Conservation (phyloP, 176 grass and related monocot species). For the Typha latifolia region DNA sequence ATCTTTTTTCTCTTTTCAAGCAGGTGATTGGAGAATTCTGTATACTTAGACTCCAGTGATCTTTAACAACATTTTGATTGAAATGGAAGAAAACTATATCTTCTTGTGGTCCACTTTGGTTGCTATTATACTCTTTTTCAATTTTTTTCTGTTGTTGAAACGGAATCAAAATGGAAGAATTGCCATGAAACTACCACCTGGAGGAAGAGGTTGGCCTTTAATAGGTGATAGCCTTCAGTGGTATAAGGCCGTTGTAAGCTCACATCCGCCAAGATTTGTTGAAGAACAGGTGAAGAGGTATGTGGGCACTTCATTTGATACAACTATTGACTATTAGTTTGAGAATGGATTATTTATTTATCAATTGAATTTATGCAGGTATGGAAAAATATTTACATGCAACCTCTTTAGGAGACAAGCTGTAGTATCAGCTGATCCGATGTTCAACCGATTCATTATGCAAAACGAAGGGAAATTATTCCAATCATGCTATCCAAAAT, state of each 20-base stretch:
- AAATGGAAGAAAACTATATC: not conserved
- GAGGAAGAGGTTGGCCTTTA: constrained; percentile 10
- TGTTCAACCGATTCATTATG: constrained; percentile 10
- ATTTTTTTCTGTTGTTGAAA: not conserved
- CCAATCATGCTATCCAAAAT: constrained; percentile 15
- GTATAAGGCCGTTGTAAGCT: constrained; percentile 5
- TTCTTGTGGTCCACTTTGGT: not conserved
- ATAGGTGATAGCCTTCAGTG: constrained; percentile 9
- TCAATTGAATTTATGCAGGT: not conserved
- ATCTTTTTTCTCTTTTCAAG: not conserved
- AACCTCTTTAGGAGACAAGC: constrained; percentile 5
- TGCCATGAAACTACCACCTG: constrained; percentile 7
- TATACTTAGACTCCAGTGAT: not conserved
- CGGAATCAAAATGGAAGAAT: not conserved
- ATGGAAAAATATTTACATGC: constrained; percentile 12
- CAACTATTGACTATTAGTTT: not conserved
- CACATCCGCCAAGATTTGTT: constrained; percentile 8
- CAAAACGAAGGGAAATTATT: constrained; percentile 11
- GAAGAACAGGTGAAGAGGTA: constrained; percentile 13
- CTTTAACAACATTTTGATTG: not conserved
- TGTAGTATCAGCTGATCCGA: constrained; percentile 11
- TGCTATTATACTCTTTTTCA: not conserved
- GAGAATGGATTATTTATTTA: not conserved
- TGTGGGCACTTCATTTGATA: not conserved
- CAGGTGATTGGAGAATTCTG: not conserved